Evolutionary conservation across 768 basidiomycete genomes (phyloP).

Genomic region (Dentipellis sp.): DNA sequence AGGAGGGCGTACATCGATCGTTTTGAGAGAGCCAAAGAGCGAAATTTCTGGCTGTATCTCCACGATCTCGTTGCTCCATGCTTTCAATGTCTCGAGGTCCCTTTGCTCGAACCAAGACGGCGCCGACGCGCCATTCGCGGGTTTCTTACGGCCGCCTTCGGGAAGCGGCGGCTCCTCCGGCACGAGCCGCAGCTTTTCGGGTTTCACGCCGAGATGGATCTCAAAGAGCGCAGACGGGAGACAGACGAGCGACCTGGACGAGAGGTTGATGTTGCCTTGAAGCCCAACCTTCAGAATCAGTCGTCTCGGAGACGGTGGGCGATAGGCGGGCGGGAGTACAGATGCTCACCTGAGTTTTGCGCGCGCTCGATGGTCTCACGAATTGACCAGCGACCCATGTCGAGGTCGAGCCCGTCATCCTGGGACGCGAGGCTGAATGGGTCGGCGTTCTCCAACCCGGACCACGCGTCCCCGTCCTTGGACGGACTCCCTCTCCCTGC

Average conservation of each 20-base stretch:
- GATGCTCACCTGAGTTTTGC: constrained; percentile 58
- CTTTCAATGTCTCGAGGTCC: constrained; percentile 67
- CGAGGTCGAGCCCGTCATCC: constrained; percentile 32
- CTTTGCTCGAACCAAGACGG: constrained; percentile 79
- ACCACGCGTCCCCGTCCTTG: constrained; percentile 26
- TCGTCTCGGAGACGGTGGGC: constrained; percentile 20
- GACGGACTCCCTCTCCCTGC: constrained; percentile 16
- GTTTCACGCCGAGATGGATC: constrained; percentile 67
- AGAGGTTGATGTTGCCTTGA: constrained; percentile 67
- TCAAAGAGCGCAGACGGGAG: constrained; percentile 74
- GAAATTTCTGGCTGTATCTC: constrained; percentile 80
- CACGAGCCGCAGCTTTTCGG: constrained; percentile 59
- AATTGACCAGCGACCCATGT: constrained; percentile 57
- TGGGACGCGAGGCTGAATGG: constrained; percentile 19
- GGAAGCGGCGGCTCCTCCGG: constrained; percentile 45
- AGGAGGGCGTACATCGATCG: constrained; percentile 51
- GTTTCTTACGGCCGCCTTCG: constrained; percentile 24
- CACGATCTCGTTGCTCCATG: constrained; percentile 71
- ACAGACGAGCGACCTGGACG: constrained; percentile 63
- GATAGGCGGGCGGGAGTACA: not conserved
- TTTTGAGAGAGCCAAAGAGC: constrained; percentile 75
- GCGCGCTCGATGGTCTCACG: constrained; percentile 73
- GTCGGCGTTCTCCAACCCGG: constrained; percentile 39
- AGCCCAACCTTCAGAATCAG: constrained; percentile 31
- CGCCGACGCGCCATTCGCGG: constrained; percentile 31